phyloP scores from a whole-genome alignment of 768 basidiomycete genomes.

The Phylloporus arenicola region DNA sequence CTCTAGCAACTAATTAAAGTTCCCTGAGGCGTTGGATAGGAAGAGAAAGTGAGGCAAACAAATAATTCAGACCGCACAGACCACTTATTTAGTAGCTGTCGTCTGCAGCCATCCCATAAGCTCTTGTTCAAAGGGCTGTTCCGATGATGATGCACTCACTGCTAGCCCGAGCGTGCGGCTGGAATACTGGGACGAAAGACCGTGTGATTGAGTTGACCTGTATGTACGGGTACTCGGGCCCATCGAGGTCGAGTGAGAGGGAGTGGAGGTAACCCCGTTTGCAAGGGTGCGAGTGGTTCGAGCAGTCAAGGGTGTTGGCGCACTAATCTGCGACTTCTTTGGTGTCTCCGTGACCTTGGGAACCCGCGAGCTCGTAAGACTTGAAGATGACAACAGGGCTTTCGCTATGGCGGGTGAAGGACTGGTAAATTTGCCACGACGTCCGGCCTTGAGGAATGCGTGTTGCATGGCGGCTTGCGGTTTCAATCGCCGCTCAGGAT shows the following conservation, averaged over 20 bases:
- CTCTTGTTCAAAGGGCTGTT: conserved; percentile 32
- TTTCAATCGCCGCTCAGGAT: conserved; percentile 93
- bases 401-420: conserved; percentile 45
- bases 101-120: conserved; percentile 35
- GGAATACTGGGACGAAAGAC: conserved; percentile 68
- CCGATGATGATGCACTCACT: conserved; percentile 46
- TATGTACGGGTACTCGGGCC: conserved; percentile 62
- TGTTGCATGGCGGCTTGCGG: conserved; percentile 90
- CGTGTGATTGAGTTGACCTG: conserved; percentile 62
- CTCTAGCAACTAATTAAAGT: conserved; percentile 27
- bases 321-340: conserved; percentile 86
- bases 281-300: conserved; percentile 54
- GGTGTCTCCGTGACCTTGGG: conserved; percentile 65
- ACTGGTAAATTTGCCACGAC: conserved; percentile 44
- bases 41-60: conserved; percentile 1
- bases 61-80: conserved; percentile 12
- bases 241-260: conserved; percentile 51
- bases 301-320: conserved; percentile 82
- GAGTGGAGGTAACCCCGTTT: conserved; percentile 53
- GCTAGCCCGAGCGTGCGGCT: conserved; percentile 69
- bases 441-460: conserved; percentile 74
- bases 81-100: conserved; percentile 29
- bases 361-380: conserved; percentile 43
- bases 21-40: conserved; percentile 11
- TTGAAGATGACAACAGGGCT: conserved; percentile 54